These are phyloP conservation scores for Cryptomeria japonica DNA, from an alignment of 75 land plant species.

Conservation along the genomic window DNA sequence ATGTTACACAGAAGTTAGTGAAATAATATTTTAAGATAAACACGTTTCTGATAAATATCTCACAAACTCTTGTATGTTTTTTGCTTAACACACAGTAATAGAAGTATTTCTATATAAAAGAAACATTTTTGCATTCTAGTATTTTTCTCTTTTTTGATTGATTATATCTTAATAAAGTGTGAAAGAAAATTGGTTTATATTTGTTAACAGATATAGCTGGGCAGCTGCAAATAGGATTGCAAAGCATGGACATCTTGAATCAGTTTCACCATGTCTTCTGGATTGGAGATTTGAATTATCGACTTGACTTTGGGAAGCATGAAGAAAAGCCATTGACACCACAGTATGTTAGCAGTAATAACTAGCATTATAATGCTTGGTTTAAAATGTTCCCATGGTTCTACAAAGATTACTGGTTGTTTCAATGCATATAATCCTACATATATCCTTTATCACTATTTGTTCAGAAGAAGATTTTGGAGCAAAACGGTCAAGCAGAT, in stretches of 20 bases:
- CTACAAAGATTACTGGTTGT: not conserved
- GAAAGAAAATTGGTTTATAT: constrained; percentile 7
- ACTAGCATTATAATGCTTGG: not conserved
- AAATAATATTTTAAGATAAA: not conserved
- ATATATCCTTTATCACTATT: not conserved
- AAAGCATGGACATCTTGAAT: constrained; percentile 45
- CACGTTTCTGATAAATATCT: not conserved
- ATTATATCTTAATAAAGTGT: constrained; percentile 11
- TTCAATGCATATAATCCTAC: not conserved
- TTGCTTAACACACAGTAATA: not conserved
- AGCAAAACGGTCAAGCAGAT: constrained; percentile 33
- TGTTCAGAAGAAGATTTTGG: constrained; percentile 26
- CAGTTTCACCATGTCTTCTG: constrained; percentile 61
- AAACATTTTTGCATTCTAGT: not conserved
- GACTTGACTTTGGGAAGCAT: constrained; percentile 43
- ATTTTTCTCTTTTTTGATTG: not conserved
- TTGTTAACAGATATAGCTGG: constrained; percentile 34
- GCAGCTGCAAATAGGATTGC: constrained; percentile 27
- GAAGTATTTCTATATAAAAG: not conserved
- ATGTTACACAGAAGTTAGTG: not conserved
- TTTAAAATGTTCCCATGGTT: not conserved
- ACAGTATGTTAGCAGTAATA: constrained; percentile 21
- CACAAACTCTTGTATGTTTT: not conserved
- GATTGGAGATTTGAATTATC: constrained; percentile 56
- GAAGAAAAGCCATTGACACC: constrained; percentile 36